Conservation (phyloP, 1,284 basidiomycete genomes). For the Violaceomyces palustris region DNA sequence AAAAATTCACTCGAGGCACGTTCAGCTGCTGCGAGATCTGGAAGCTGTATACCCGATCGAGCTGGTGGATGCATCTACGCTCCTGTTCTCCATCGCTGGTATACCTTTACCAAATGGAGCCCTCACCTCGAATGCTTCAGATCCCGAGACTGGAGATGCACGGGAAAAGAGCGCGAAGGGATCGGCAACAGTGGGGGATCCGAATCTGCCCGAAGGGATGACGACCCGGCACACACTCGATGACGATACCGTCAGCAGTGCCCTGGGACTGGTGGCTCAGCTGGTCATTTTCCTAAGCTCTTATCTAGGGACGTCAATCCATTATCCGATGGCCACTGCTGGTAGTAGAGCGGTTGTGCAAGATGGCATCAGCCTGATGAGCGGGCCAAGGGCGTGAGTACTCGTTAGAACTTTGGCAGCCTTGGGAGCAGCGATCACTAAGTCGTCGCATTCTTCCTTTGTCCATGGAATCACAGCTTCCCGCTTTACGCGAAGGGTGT, state of each 20-base stretch:
- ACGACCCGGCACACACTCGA: conserved; percentile 15
- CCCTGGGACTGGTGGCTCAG: conserved; percentile 45
- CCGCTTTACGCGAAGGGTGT: conserved; percentile 89
- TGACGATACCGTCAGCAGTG: conserved; percentile 35
- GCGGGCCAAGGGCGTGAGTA: conserved; percentile 34
- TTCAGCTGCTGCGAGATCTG: conserved; percentile 32
- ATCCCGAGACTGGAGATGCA: conserved; percentile 18
- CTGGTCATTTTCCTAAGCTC: conserved; percentile 38
- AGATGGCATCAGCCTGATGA: conserved; percentile 49
- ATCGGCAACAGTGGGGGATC: not conserved
- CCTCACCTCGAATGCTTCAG: conserved; percentile 7
- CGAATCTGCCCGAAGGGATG: not conserved
- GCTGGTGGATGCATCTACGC: conserved; percentile 34
- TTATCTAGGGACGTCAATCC: conserved; percentile 39
- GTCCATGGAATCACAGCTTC: conserved; percentile 30
- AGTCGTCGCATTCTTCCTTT: not conserved
- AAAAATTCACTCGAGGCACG: conserved; percentile 18
- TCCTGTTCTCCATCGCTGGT: conserved; percentile 46
- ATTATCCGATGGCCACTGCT: conserved; percentile 43
- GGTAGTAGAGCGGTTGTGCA: conserved; percentile 44
- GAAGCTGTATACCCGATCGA: conserved; percentile 50
- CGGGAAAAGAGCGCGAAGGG: conserved; percentile 9
- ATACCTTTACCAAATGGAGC: conserved; percentile 44
- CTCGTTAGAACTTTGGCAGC: not conserved
- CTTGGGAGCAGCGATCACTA: not conserved